Percentiles rank a stretch among this genome's conserved stretches.
phyloP scores from a whole-genome alignment of 768 basidiomycete genomes.

The Termitomyces titanicus region DNA sequence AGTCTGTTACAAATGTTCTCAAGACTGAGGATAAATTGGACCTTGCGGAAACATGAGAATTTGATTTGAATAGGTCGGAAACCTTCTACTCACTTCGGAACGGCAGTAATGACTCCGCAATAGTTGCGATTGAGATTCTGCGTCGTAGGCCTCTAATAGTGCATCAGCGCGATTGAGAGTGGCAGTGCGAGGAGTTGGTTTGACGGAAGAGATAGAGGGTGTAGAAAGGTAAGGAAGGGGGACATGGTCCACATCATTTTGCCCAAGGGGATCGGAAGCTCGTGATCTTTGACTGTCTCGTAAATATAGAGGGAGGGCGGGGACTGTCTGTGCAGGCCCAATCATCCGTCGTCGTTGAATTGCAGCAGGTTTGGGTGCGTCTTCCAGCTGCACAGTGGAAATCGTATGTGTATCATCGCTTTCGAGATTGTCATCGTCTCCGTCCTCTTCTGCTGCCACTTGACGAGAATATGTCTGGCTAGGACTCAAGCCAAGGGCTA shows the following conservation, averaged over 20 bases:
- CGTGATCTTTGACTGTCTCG: constrained; percentile 48
- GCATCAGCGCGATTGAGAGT: constrained; percentile 45
- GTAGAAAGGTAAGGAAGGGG: constrained; percentile 65
- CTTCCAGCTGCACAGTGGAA: constrained; percentile 10
- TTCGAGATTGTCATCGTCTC: constrained; percentile 35
- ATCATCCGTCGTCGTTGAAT: constrained; percentile 45
- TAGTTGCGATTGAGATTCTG: constrained; percentile 63
- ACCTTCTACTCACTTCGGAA: constrained; percentile 59
- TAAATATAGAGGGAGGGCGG: constrained; percentile 64
- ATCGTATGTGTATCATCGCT: constrained; percentile 26
- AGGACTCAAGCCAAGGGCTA: constrained; percentile 23
- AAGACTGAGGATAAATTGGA: constrained; percentile 82
- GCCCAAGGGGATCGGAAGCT: constrained; percentile 71
- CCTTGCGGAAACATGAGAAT: constrained; percentile 35
- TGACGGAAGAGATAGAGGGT: constrained; percentile 55
- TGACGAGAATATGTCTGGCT: constrained; percentile 14
- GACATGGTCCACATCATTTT: constrained; percentile 46
- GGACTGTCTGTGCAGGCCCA: constrained; percentile 68
- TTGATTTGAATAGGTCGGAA: neutral
- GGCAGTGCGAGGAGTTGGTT: constrained; percentile 42
- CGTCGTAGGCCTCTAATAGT: constrained; percentile 67
- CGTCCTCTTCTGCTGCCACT: constrained; percentile 32
- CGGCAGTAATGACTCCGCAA: constrained; percentile 85
- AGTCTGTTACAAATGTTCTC: constrained; percentile 93
- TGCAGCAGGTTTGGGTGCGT: constrained; percentile 17